These are phyloP conservation scores for Candida albicans DNA, from an alignment of 1,139 yeast genomes.

Conservation along the genomic window DNA sequence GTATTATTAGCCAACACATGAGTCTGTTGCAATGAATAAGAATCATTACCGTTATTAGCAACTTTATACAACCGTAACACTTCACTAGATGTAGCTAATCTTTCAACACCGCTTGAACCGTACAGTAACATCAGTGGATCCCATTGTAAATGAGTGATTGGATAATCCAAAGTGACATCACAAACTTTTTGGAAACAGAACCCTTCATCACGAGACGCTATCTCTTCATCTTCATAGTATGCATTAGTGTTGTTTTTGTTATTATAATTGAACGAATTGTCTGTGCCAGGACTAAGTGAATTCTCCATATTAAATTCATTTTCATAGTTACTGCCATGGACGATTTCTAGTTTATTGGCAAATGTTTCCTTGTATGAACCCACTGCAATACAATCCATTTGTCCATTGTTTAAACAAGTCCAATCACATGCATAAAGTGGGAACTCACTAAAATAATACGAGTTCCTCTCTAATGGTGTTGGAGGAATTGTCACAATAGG, in stretches of 20 bases:
- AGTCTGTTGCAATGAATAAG: constrained; percentile 37
- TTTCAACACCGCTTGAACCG: constrained; percentile 28
- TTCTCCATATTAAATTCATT: constrained; percentile 17
- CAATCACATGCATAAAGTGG: constrained; percentile 74
- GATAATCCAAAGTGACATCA: constrained; percentile 61
- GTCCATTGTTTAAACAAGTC: constrained; percentile 42
- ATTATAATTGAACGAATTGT: constrained; percentile 4
- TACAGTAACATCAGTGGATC: constrained; percentile 49
- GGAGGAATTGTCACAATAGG: constrained; percentile 7
- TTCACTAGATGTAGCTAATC: constrained; percentile 71
- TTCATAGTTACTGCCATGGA: constrained; percentile 42
- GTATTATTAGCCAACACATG: constrained; percentile 45
- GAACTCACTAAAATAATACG: constrained; percentile 57
- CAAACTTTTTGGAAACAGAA: constrained; percentile 49
- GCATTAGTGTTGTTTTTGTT: constrained; percentile 11
- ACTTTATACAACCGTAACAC: constrained; percentile 67
- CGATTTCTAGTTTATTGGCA: constrained; percentile 52
- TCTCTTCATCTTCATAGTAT: constrained; percentile 16
- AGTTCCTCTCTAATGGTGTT: constrained; percentile 32
- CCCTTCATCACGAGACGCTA: constrained; percentile 29
- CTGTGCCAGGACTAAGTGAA: constrained; percentile 7
- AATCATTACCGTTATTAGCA: constrained; percentile 32
- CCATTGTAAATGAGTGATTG: constrained; percentile 72
- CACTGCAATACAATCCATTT: constrained; percentile 57
- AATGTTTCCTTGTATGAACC: constrained; percentile 73